Conservation (phyloP, 805 yeast genomes). For the Kuraishia borneana region DNA sequence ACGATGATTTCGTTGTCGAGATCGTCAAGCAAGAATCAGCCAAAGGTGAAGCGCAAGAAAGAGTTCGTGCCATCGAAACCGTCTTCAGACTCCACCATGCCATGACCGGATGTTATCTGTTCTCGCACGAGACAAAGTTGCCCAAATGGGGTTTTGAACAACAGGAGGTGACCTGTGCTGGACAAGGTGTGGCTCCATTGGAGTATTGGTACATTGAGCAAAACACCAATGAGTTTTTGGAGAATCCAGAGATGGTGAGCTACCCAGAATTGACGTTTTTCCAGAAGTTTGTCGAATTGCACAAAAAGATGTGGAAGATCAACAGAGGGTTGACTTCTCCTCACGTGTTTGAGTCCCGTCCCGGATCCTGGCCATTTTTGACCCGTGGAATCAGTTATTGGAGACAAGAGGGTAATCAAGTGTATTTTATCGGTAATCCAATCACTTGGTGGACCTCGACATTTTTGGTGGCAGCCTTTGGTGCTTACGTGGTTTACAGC, state of each 20-base stretch:
- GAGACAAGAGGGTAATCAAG: constrained; percentile 43
- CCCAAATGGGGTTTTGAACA: constrained; percentile 82
- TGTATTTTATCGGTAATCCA: constrained; percentile 73
- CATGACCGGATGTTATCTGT: constrained; percentile 66
- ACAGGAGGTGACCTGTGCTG: constrained; percentile 76
- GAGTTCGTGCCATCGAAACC: constrained; percentile 56
- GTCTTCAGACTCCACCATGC: constrained; percentile 70
- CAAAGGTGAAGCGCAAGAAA: constrained; percentile 38
- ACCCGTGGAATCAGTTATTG: constrained; percentile 77
- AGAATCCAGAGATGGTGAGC: constrained; percentile 34
- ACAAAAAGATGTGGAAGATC: constrained; percentile 66
- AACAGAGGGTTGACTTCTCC: constrained; percentile 58
- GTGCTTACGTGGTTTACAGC: constrained; percentile 33
- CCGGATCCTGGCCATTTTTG: constrained; percentile 66
- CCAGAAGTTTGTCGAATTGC: constrained; percentile 54
- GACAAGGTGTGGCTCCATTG: constrained; percentile 50
- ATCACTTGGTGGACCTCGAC: constrained; percentile 68
- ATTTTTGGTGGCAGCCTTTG: constrained; percentile 37
- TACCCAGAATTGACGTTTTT: constrained; percentile 45
- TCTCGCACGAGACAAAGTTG: constrained; percentile 63
- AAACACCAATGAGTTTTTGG: constrained; percentile 40
- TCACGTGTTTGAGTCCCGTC: constrained; percentile 64
- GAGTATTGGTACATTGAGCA: constrained; percentile 68
- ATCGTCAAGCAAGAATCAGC: constrained; percentile 45
- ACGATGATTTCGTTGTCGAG: constrained; percentile 73